These are phyloP conservation scores for Lichtheimia ramosa DNA, from an alignment of 371 early-diverging fungal genomes.

Conservation along the genomic window DNA sequence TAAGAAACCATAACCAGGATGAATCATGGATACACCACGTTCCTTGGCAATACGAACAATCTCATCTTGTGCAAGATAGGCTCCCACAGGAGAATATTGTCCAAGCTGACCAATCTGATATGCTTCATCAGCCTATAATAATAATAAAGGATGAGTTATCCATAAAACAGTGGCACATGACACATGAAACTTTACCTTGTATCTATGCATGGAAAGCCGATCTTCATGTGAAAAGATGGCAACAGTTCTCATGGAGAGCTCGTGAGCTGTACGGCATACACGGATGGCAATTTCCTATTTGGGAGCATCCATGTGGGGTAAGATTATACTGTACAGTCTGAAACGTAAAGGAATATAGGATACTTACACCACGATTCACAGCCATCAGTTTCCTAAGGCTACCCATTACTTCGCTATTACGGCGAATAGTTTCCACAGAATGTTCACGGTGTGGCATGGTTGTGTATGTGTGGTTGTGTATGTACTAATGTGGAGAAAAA, in stretches of 20 bases:
- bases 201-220: conserved; percentile 89
- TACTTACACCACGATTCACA: conserved; percentile 65
- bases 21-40: conserved; percentile 80
- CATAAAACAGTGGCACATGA: no score
- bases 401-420: conserved; percentile 54
- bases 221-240: conserved; percentile 91
- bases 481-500: no score
- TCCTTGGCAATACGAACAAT: conserved; percentile 85
- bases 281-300: conserved; percentile 89
- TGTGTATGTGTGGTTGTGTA: neutral
- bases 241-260: conserved; percentile 87
- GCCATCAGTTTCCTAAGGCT: conserved; percentile 60
- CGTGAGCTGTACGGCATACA: conserved; percentile 88
- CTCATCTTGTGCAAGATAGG: conserved; percentile 92
- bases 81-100: conserved; percentile 87
- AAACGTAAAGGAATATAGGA: neutral
- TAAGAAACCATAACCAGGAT: conserved; percentile 93
- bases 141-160: neutral
- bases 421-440: conserved; percentile 65
- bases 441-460: conserved; percentile 48
- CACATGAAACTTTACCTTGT: conserved; percentile 58
- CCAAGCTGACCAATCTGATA: conserved; percentile 89
- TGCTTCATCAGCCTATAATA: conserved; percentile 83
- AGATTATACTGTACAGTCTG: neutral
- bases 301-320: neutral